A percentile compares a stretch with the other conserved stretches of the same genome.
phyloP scores from a whole-genome alignment of 768 basidiomycete species.

The Gymnopilus dilepis region DNA sequence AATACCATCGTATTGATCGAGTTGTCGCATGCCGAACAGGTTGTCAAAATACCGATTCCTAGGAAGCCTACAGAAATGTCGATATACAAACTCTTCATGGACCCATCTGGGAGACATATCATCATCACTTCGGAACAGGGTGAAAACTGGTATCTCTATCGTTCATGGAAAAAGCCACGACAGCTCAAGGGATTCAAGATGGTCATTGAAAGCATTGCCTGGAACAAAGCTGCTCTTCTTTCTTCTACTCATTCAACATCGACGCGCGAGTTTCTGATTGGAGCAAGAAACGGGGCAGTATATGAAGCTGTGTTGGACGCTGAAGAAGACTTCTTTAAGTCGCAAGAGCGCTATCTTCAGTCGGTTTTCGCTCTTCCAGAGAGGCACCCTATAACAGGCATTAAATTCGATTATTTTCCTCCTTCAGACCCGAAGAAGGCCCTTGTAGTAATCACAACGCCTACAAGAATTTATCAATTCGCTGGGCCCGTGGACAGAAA shows the following conservation, averaged over 20 bases:
- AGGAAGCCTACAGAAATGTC: slow-evolving; percentile 77
- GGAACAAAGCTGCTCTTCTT: slow-evolving; percentile 78
- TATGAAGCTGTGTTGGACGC: slow-evolving; percentile 91
- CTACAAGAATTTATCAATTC: slow-evolving; percentile 90
- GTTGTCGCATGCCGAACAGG: slow-evolving; percentile 84
- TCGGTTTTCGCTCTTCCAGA: slow-evolving; percentile 80
- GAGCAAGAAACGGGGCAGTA: slow-evolving; percentile 82
- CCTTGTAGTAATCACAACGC: slow-evolving; percentile 83
- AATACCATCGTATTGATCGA: slow-evolving; percentile 89
- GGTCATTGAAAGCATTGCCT: slow-evolving; percentile 89
- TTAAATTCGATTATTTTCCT: slow-evolving; percentile 81
- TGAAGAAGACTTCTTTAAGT: slow-evolving; percentile 91
- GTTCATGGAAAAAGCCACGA: slow-evolving; percentile 81
- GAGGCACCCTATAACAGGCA: slow-evolving; percentile 80
- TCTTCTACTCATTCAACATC: slow-evolving; percentile 72
- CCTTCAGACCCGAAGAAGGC: slow-evolving; percentile 63
- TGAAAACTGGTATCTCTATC: slow-evolving; percentile 92
- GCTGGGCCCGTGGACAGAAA: slow-evolving; percentile 69
- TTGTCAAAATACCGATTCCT: slow-evolving; percentile 79
- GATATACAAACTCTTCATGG: slow-evolving; percentile 86
- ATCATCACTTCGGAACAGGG: slow-evolving; percentile 85
- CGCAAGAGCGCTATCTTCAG: slow-evolving; percentile 80
- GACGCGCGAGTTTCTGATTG: slow-evolving; percentile 86
- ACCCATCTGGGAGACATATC: slow-evolving; percentile 92
- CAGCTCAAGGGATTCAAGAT: slow-evolving; percentile 82